phyloP scores from a whole-genome alignment of 208 protist genomes.

The Kentomonas sorsogonicus region DNA sequence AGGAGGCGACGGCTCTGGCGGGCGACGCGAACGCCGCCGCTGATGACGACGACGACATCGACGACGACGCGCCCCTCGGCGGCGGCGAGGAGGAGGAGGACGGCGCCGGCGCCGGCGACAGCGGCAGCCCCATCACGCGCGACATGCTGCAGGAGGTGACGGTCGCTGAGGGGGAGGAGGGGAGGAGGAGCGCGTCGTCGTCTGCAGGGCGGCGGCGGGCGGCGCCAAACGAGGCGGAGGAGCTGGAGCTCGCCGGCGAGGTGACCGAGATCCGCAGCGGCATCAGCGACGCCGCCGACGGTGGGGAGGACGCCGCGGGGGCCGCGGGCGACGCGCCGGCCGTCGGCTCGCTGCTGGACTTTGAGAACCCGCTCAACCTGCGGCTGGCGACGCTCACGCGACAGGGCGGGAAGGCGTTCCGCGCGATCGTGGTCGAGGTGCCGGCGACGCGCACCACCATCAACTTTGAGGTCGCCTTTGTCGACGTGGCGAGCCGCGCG shows the following conservation, averaged over 20 bases:
- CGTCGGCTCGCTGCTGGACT: constrained; percentile 53
- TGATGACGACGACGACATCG: neutral
- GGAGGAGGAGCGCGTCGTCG: neutral
- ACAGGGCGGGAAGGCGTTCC: constrained; percentile 76
- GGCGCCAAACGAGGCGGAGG: constrained; percentile 28
- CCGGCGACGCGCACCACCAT: constrained; percentile 39
- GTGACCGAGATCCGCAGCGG: constrained; percentile 19
- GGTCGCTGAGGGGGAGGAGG: too few species aligned
- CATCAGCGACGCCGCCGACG: neutral
- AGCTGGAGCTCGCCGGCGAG: constrained; percentile 41
- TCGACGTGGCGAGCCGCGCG: constrained; percentile 74
- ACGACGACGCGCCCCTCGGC: constrained; percentile 4
- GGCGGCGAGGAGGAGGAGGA: neutral
- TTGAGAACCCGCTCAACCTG: constrained; percentile 83
- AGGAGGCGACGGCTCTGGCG: neutral
- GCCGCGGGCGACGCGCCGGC: constrained; percentile 8
- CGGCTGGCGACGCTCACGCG: constrained; percentile 80
- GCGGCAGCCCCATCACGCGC: constrained; percentile 4
- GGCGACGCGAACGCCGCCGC: constrained; percentile 13
- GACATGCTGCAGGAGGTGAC: too few species aligned
- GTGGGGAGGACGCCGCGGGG: neutral
- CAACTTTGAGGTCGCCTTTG: constrained; percentile 76
- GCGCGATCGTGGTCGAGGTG: constrained; percentile 66
- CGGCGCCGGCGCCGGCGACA: neutral
- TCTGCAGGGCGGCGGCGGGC: neutral